Evolutionary conservation across 352 stramenopile species (phyloP), one percentile per base, ranked within the genome.

Genomic region (Blastocystis sp.): DNA sequence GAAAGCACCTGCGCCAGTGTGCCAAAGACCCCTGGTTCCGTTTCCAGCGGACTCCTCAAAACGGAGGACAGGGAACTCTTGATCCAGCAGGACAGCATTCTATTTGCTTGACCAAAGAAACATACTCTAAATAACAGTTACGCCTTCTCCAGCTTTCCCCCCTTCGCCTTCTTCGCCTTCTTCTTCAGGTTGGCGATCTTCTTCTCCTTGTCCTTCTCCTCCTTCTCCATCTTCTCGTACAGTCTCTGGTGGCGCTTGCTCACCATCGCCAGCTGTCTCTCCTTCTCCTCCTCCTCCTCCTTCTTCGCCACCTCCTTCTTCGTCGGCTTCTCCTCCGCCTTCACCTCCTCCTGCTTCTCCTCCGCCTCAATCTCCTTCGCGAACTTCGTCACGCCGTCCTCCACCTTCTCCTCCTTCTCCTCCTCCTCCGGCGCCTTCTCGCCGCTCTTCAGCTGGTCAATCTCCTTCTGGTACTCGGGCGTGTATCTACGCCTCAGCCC

Each of bases 391-490:
- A 91, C 60, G 48, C 80, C 78, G 28, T 45, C 34, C 7, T 84
- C 62, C 9, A n/a, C 28, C 38, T 89, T 43, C 9, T 88, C 88
- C 41, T 87, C 70, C 89, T 91, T 88, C 90, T 90, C 91, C 52
- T 94, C 86, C 65, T 94, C 91, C 89, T 62, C 43, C 40, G 62
- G 41, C 43, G 62, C 40, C 69, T 23, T 10, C 60, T 64, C 48
- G 11, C 67, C 43, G 10, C 38, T 91, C 86, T 93, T 91, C n/a
- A 95, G 77, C 38, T 87, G 86, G 79, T 96, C 91, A 53, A 96
- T 91, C 90, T 96, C 93, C 91, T 95, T 96, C 67, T 94, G 93
- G 92, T 98, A 99, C 76, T 97, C 95, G 9, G 97, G 97, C 62
- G 95, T 95, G 92, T 99, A 95, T 21, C 91, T 91, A 62, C 89